Conservation (phyloP, 2,329 filamentous ascomycete species). For the Cercospora nicotianae region DNA sequence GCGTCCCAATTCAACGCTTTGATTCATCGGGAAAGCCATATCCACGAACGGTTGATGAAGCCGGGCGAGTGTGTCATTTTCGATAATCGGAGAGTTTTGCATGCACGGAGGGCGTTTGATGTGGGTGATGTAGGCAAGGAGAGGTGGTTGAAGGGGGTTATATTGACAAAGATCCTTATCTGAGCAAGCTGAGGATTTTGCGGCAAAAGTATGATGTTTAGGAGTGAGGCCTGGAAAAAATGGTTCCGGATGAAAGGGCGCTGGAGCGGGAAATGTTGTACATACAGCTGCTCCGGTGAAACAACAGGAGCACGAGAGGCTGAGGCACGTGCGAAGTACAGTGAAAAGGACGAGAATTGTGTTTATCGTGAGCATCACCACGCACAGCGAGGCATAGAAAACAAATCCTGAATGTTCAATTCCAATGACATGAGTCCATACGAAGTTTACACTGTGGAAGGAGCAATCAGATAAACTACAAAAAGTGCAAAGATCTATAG, state of each 20-base stretch:
- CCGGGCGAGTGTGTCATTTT: slow-evolving; percentile 92
- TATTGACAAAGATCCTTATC: slow-evolving; percentile 66
- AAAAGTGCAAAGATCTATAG: too few species aligned
- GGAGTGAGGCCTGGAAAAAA: background rate
- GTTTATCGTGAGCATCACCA: background rate
- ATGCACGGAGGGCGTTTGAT: slow-evolving; percentile 78
- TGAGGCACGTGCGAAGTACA: background rate
- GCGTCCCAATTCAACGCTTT: slow-evolving; percentile 58
- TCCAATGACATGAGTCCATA: background rate
- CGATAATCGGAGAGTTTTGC: slow-evolving; percentile 80
- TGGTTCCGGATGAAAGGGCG: background rate
- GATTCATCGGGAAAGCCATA: slow-evolving; percentile 58
- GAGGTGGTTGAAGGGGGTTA: slow-evolving; percentile 84
- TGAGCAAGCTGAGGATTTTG: slow-evolving; percentile 39
- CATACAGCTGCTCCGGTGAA: background rate
- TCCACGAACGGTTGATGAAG: slow-evolving; percentile 71
- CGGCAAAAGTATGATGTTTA: slow-evolving; percentile 12
- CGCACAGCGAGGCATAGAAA: background rate
- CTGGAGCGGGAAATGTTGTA: background rate
- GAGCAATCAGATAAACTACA: too few species aligned
- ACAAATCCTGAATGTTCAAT: background rate
- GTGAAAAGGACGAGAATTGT: background rate
- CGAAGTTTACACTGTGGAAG: too few species aligned
- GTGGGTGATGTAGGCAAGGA: slow-evolving; percentile 58
- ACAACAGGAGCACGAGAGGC: background rate